Conservation (phyloP, 2,329 filamentous ascomycete species). For the Alternaria dauci region DNA sequence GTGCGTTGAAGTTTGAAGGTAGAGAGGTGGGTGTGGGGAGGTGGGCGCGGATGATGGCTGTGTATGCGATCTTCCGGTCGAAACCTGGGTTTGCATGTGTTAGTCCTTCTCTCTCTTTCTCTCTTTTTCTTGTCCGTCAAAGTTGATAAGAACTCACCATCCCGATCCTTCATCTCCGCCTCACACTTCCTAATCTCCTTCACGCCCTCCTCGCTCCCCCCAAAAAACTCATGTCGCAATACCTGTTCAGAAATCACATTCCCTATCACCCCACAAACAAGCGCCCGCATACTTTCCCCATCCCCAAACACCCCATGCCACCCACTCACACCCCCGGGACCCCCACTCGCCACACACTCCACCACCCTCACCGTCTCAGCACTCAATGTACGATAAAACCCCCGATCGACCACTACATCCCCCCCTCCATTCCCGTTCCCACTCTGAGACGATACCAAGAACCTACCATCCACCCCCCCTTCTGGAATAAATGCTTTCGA, state of each 20-base stretch:
- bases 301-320: conserved; percentile 40
- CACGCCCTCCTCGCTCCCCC: conserved; percentile 14
- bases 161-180: conserved; percentile 16
- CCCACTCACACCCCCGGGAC: conserved; percentile 28
- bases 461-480: too few relatives aligned
- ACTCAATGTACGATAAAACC: conserved; percentile 13
- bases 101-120: conserved; percentile 27
- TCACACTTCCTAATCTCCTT: conserved; percentile 15
- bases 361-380: conserved; percentile 35
- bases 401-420: neutral
- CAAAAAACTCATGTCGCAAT: conserved; percentile 38
- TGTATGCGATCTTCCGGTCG: conserved; percentile 26
- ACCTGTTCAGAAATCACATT: conserved; percentile 45
- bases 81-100: conserved; percentile 24
- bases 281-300: conserved; percentile 25
- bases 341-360: conserved; percentile 36
- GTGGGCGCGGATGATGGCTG: conserved; percentile 13
- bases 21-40: conserved; percentile 10
- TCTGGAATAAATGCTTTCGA: neutral
- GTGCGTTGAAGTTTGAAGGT: conserved; percentile 34
- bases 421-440: neutral
- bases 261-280: conserved; percentile 40
- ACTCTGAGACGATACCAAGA: too few relatives aligned
- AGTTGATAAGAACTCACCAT: too few relatives aligned
- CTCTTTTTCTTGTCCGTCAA: too few relatives aligned